Base-by-base conservation (phyloP, 805 yeast genomes). In the Saturnispora gosingensis region DNA sequence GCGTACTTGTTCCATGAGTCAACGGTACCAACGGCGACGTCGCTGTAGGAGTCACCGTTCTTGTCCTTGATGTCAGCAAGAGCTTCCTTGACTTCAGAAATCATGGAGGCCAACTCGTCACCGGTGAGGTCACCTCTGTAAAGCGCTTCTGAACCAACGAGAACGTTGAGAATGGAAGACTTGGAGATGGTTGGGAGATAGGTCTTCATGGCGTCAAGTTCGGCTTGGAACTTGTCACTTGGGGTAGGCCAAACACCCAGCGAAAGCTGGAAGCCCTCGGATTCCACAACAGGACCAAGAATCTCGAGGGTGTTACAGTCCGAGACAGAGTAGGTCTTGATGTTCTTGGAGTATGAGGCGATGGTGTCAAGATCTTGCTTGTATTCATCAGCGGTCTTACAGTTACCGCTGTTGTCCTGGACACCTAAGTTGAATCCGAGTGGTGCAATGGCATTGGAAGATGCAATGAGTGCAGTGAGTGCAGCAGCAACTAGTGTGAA, bases 201-300 rank as follows among this genome's bases (percentile, higher is more conserved):
- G 11, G 71, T 52, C 58, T 72, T 61, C 61, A 91, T 76, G 45
- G 97, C 96, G 27, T 66, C 65, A 68, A 85, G 78, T 73, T 91
- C 98, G 11, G 76, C 82, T 44, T 68, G 70, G 66, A 77, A 90
- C 69, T 88, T 95, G 49, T 82, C 68, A 49, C 82, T 88, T 64
- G 88, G 96, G 50, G 77, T 88, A 68, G 97, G 97, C 97, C 98
- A 91, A 60, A 91, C 77, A 67, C 97, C 97, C 43, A 88, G 72
- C 67, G 88, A 79, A 44, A 86, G 67, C 61, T 80, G 75, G 77
- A 89, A 85, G 53, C 89, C 88, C 58, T 81, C 82, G 53, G 72
- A 72, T 64, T 83, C 90, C 50, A 87, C 88, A 55, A 88, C 96
- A 45, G 97, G 96, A 52, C 89, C 96, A 58, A 91, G 73, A 63